phyloP scores from a whole-genome alignment of 1,139 yeast genomes.

The Scheffersomyces lignicola region DNA sequence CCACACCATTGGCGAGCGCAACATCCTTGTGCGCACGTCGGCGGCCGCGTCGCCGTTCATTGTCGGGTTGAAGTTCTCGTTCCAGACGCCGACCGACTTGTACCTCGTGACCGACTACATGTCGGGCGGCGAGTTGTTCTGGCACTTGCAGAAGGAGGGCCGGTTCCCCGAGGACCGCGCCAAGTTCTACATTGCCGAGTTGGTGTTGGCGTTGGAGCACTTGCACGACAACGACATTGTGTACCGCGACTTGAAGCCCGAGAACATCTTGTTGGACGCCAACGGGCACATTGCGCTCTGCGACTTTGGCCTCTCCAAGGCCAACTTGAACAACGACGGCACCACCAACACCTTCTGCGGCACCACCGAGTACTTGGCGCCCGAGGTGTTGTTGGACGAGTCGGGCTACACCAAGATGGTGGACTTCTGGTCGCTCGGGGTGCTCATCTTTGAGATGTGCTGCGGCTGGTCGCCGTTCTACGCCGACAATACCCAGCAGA shows the following conservation, averaged over 20 bases:
- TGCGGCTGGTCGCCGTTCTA: slow-evolving; percentile 99
- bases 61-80: slow-evolving; percentile 91
- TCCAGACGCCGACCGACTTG: slow-evolving; percentile 90
- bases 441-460: slow-evolving; percentile 82
- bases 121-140: slow-evolving; percentile 97
- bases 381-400: slow-evolving; percentile 79
- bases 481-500: slow-evolving; percentile 95
- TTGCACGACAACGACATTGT: slow-evolving; percentile 91
- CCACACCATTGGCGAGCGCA: slow-evolving; percentile 95
- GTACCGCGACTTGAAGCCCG: slow-evolving; percentile 93
- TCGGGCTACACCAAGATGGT: slow-evolving; percentile 85
- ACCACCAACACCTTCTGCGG: slow-evolving; percentile 98
- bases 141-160: slow-evolving; percentile 97
- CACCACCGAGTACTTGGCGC: slow-evolving; percentile 88
- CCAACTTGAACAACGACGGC: slow-evolving; percentile 82
- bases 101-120: slow-evolving; percentile 94
- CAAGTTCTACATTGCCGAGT: slow-evolving; percentile 92
- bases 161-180: slow-evolving; percentile 91
- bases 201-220: slow-evolving; percentile 87
- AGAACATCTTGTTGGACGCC: slow-evolving; percentile 88
- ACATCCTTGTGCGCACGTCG: slow-evolving; percentile 84
- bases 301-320: slow-evolving; percentile 95
- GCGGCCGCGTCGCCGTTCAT: slow-evolving; percentile 86
- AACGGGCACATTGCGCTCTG: slow-evolving; percentile 96
- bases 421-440: slow-evolving; percentile 85